Base-by-base conservation (phyloP, 2,329 filamentous ascomycete genomes). In the Fusarium dlaminii region DNA sequence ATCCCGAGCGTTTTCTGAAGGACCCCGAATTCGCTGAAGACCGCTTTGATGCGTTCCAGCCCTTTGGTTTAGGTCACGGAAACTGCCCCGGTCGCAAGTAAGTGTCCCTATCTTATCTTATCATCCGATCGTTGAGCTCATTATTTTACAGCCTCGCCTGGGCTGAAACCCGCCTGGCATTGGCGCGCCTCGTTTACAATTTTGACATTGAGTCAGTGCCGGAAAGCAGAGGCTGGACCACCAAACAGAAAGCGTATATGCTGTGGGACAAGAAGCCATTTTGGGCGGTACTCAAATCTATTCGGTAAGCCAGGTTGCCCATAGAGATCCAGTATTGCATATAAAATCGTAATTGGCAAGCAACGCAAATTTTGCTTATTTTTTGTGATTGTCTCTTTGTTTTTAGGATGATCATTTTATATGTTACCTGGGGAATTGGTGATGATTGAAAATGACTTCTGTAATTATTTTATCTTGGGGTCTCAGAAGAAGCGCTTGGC, bases 181-280 rank as follows among this genome's bases (percentile, higher is more conserved):
- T 57, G 39, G 39, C 54, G 6, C 54, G 54, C 6, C 24, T 57
- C 6, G 30, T 57, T 5, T 46, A 46, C 13, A 57, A 57, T 27
- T 57, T 57, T 15, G 54, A 57, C 39, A 13, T 57, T 17, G n/a
- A 45, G 15, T 27, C 39, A 2, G 29, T 57, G n/a, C 30, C 54
- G 4, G 54, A 57, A 46, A 17, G 54, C 5, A 27, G 39, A 22
- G 30, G 24, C 10, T 57, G 54, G 54, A 57, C 39, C 7, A 27
- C 29, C 10, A 57, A 57, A 17, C 54, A 57, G 14, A 57, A 57
- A 8, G 54, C 39, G 15, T 57, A 57, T 18, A 57, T 57, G 54
- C 5, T 57, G 29, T 57, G 54, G 54, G 54, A 57, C 14, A 57
- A 57, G 29, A 27, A 57, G 39, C 54, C 54, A 4, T 57, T 57